phyloP scores from a whole-genome alignment of 2,329 filamentous ascomycete genomes.

The Coleophoma crateriformis region DNA sequence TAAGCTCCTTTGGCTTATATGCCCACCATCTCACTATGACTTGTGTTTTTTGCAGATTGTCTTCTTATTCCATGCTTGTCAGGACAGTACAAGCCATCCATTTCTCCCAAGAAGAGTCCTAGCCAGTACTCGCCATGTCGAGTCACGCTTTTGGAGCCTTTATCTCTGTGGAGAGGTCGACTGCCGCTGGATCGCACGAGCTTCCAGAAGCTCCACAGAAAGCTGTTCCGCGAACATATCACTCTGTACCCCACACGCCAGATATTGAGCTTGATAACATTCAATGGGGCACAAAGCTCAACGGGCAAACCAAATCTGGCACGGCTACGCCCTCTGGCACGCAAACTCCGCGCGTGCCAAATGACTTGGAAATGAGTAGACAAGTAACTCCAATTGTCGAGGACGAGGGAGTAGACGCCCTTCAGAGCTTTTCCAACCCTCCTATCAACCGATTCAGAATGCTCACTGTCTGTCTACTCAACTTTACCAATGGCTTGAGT shows the following conservation, averaged over 20 bases:
- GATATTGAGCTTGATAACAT: slow-evolving; percentile 21
- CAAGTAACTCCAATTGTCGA: slow-evolving; percentile 38
- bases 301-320: slow-evolving; percentile 12
- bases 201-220: slow-evolving; percentile 19
- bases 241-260: slow-evolving; percentile 18
- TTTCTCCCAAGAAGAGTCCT: background rate
- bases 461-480: slow-evolving; percentile 57
- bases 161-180: slow-evolving; percentile 17
- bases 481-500: slow-evolving; percentile 65
- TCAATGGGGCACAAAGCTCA: slow-evolving; percentile 15
- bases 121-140: slow-evolving; percentile 12
- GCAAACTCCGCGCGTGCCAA: slow-evolving; percentile 14
- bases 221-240: slow-evolving; percentile 21
- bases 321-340: slow-evolving; percentile 15
- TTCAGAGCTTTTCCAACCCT: slow-evolving; percentile 54
- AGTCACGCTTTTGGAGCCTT: slow-evolving; percentile 18
- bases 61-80: no score
- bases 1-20: background rate
- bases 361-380: slow-evolving; percentile 43
- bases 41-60: no score
- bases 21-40: background rate
- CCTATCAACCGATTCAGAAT: slow-evolving; percentile 68
- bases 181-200: slow-evolving; percentile 3
- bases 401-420: slow-evolving; percentile 34
- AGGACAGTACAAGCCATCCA: no score